Evolutionary conservation across 129 eudicot species (phyloP).

Genomic region (Apium graveolens): DNA sequence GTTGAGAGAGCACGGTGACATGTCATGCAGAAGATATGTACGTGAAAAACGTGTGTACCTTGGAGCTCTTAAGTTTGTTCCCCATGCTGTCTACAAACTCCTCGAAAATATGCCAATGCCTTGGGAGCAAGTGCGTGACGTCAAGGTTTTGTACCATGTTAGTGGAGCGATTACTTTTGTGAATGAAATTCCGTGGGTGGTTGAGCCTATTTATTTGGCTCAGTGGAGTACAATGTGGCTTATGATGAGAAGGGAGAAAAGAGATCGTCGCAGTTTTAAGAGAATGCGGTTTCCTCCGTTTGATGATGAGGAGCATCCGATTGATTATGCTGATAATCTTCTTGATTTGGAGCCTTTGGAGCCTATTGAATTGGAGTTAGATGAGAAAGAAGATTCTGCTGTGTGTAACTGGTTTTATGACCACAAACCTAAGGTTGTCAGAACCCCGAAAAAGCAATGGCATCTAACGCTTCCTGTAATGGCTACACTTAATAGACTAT

Average conservation of each 20-base stretch:
- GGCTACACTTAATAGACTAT: conserved; percentile 97
- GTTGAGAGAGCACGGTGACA: conserved; percentile 90
- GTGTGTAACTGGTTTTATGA: conserved; percentile 95
- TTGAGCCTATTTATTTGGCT: conserved; percentile 95
- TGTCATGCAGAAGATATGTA: conserved; percentile 84
- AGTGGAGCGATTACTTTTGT: conserved; percentile 98
- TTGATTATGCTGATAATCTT: conserved; percentile 98
- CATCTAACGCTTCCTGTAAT: conserved; percentile 94
- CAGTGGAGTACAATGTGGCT: conserved; percentile 99
- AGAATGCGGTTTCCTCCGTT: conserved; percentile 99
- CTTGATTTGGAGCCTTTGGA: conserved; percentile 95
- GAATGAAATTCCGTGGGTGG: conserved; percentile 99
- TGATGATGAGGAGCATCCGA: conserved; percentile 98
- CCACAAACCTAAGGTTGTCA: conserved; percentile 88
- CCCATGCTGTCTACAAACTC: conserved; percentile 98
- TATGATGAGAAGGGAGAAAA: conserved; percentile 97
- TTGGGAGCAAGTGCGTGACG: conserved; percentile 99
- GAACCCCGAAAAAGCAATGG: conserved; percentile 89
- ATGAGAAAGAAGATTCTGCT: conserved; percentile 99
- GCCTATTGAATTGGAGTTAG: conserved; percentile 91
- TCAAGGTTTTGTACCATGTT: conserved; percentile 85
- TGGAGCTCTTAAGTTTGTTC: conserved; percentile 95
- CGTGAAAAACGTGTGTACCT: conserved; percentile 95
- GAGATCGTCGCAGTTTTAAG: conserved; percentile 93
- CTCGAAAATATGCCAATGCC: conserved; percentile 99